Conservation (phyloP, 1,284 basidiomycete species). For the Schizophyllum amplum region DNA sequence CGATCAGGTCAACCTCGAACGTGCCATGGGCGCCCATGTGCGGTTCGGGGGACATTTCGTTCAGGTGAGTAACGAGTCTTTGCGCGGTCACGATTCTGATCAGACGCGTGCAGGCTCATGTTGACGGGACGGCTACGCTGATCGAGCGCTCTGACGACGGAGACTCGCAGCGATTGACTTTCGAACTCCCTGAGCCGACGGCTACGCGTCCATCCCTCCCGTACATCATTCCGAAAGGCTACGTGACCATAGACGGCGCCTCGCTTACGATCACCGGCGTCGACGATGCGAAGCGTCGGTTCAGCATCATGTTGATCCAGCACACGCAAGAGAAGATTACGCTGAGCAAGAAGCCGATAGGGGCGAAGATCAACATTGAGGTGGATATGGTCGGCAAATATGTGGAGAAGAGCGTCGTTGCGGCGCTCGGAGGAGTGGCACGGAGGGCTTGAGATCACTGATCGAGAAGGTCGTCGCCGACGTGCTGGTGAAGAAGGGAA, state of each 20-base stretch:
- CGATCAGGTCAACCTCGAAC: slow-evolving; percentile 86
- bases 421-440: slow-evolving; percentile 58
- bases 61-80: slow-evolving; percentile 49
- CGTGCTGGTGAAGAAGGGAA: slow-evolving; percentile 46
- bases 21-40: slow-evolving; percentile 88
- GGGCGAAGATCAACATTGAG: slow-evolving; percentile 89
- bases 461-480: slow-evolving; percentile 71
- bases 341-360: slow-evolving; percentile 67
- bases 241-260: slow-evolving; percentile 90
- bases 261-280: slow-evolving; percentile 89
- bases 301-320: slow-evolving; percentile 92
- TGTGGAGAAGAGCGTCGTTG: slow-evolving; percentile 73
- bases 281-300: slow-evolving; percentile 59
- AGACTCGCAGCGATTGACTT: slow-evolving; percentile 79
- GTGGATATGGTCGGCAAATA: slow-evolving; percentile 91
- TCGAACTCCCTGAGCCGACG: slow-evolving; percentile 64
- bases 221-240: slow-evolving; percentile 95
- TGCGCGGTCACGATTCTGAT: neutral
- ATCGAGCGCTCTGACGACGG: slow-evolving; percentile 67
- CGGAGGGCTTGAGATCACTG: slow-evolving; percentile 46
- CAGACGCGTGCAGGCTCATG: slow-evolving; percentile 67
- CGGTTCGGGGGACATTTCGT: slow-evolving; percentile 98
- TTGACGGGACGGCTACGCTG: slow-evolving; percentile 84
- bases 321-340: slow-evolving; percentile 92
- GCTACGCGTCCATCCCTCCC: slow-evolving; percentile 57